Percentiles rank a stretch among this genome's conserved stretches.
These are phyloP conservation scores for Aspergillus sp. DNA, from an alignment of 2,329 filamentous ascomycete genomes.

Conservation along the genomic window DNA sequence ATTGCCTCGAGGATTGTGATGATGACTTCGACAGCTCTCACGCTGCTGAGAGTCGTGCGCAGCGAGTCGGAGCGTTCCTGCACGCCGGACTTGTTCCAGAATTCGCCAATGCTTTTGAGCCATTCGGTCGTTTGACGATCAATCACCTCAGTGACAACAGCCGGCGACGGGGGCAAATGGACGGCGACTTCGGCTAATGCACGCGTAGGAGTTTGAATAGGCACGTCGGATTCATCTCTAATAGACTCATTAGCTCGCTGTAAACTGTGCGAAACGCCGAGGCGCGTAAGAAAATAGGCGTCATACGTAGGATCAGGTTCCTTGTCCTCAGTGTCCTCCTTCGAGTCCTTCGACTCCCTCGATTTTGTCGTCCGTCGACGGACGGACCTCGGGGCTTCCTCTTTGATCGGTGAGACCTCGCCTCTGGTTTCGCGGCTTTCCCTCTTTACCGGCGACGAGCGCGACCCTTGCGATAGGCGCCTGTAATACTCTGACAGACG, in stretches of 20 bases:
- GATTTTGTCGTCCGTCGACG: constrained; percentile 48
- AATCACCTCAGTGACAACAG: constrained; percentile 67
- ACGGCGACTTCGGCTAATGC: constrained; percentile 12
- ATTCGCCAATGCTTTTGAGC: constrained; percentile 39
- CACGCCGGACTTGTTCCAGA: constrained; percentile 42
- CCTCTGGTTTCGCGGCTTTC: constrained; percentile 47
- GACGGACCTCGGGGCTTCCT: constrained; percentile 35
- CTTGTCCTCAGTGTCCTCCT: constrained; percentile 25
- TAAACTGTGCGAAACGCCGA: neutral
- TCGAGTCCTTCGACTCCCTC: constrained; percentile 29
- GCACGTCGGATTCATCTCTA: constrained; percentile 24
- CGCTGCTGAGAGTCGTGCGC: constrained; percentile 70
- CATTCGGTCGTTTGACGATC: constrained; percentile 62
- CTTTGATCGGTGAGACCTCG: constrained; percentile 37
- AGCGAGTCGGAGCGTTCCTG: constrained; percentile 62
- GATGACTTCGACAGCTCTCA: constrained; percentile 70
- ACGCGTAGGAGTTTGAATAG: constrained; percentile 24
- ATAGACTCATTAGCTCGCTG: neutral
- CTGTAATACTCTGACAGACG: constrained; percentile 77
- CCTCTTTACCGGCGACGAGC: constrained; percentile 55
- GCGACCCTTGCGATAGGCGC: constrained; percentile 45
- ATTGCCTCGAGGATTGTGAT: constrained; percentile 72
- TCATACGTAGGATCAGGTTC: constrained; percentile 32
- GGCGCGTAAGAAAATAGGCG: neutral
- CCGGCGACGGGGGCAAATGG: constrained; percentile 44